phyloP scores from a whole-genome alignment of 805 yeast genomes.

The Scheffersomyces spartinae region DNA sequence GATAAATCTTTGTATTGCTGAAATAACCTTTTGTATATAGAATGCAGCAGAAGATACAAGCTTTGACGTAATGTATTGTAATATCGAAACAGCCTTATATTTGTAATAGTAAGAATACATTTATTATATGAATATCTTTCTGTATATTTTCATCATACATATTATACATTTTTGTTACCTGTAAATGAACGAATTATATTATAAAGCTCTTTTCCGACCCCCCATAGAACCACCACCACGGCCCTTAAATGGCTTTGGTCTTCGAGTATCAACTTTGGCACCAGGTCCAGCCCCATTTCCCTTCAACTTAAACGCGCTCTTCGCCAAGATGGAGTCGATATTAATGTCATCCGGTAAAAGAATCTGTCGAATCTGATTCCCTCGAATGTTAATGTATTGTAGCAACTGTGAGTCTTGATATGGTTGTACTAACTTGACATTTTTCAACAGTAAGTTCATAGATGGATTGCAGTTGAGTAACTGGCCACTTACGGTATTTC shows the following conservation, averaged over 20 bases:
- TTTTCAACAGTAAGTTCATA: conserved; percentile 78
- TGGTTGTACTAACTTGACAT: conserved; percentile 66
- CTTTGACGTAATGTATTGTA: too few species aligned
- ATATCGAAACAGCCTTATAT: too few species aligned
- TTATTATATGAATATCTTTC: too few species aligned
- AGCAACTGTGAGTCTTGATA: conserved; percentile 58
- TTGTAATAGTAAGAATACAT: too few species aligned
- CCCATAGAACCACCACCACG: conserved; percentile 10
- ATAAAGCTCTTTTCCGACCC: too few species aligned
- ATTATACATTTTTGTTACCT: too few species aligned
- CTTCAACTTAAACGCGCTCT: conserved; percentile 29
- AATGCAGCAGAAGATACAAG: too few species aligned
- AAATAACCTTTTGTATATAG: too few species aligned
- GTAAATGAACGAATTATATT: too few species aligned
- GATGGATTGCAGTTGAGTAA: conserved; percentile 77
- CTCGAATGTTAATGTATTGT: conserved; percentile 77
- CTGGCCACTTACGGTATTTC: conserved; percentile 78
- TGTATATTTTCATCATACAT: too few species aligned
- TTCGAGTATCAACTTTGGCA: conserved; percentile 6
- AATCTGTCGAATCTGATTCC: conserved; percentile 77
- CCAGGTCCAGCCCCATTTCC: conserved; percentile 29
- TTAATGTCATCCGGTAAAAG: conserved; percentile 80
- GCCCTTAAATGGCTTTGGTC: conserved; percentile 4
- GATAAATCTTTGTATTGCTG: too few species aligned
- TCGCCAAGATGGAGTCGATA: conserved; percentile 50